Base-by-base conservation (phyloP, 2,329 filamentous ascomycete genomes). In the Colletotrichum trifolii region DNA sequence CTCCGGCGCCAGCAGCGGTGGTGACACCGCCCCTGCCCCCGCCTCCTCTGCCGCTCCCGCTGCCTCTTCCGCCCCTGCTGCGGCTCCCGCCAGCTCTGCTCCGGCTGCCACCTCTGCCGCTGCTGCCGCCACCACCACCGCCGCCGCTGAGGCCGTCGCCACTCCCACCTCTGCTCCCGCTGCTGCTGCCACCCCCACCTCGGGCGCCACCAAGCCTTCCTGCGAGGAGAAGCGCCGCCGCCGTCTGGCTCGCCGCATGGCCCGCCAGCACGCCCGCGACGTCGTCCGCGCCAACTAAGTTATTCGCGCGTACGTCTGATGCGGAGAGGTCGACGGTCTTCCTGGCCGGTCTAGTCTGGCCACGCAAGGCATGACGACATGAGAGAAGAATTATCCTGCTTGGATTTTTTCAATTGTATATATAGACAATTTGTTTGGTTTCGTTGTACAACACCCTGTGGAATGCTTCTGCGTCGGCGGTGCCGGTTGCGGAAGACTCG, bases 41-140 rank as follows among this genome's bases (percentile, higher is more conserved):
- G 69, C 66, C 17, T 67, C 72, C 34, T 60, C 75, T 45, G 63
- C 70, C 45, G 71, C 71, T 39, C 38, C 61, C 40, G 34, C 55
- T 15, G 45, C 60, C 70, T 58, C 67, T 33, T 53, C 59, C 4
- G 52, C 38, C 25, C 47, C 64, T 12, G 38, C 60, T 36, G 34
- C 50, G 25, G 48, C 55, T 33, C 53, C 73, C 57, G 71, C 73
- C 55, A 64, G 70, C 35, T 68, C 66, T 17, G 68, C 72, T 35
- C 60, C 75, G 42, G 64, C 71, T 40, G 69, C 70, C 48, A 49
- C 64, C 15, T 36, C 61, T 48, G n/a, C 54, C 17, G 34, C 59
- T 69, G 61, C 67, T 69, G 15, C 62, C 2, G 40, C 15, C 47
- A 38, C 67, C 54, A 34, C 57, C 67, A 67, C 61, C 34, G 25